phyloP scores from a whole-genome alignment of 75 land plant genomes.

The Isoetes taiwanensis region DNA sequence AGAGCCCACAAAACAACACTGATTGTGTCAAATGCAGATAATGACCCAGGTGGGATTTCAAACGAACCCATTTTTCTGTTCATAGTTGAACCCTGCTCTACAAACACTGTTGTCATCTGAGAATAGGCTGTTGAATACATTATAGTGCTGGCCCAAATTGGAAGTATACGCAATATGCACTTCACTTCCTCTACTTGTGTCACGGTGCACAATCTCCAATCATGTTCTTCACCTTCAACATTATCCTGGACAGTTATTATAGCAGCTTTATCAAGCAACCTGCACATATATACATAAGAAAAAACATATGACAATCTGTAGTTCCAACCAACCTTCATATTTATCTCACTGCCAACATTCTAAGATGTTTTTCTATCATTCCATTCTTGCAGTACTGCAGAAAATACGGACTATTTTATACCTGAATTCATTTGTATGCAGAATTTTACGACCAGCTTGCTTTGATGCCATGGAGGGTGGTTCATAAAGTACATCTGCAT shows the following conservation, averaged over 20 bases:
- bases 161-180: background rate
- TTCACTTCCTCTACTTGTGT: slow-evolving; percentile 6
- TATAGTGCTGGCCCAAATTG: slow-evolving; percentile 1
- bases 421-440: too few species aligned
- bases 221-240: background rate
- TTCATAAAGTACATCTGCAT: slow-evolving; percentile 25
- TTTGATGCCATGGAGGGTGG: too few species aligned
- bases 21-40: background rate
- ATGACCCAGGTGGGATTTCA: background rate
- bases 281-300: too few species aligned
- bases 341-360: background rate
- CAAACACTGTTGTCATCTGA: background rate
- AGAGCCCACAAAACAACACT: background rate
- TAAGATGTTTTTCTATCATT: background rate
- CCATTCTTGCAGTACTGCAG: background rate
- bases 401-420: too few species aligned
- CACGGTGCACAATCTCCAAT: slow-evolving; percentile 3
- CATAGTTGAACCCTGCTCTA: background rate
- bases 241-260: slow-evolving; percentile 4
- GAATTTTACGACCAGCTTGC: too few species aligned
- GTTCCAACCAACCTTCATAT: slow-evolving; percentile 24
- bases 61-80: background rate
- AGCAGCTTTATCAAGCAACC: slow-evolving; percentile 59
- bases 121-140: background rate
- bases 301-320: too few species aligned